These are phyloP conservation scores for Xylariaceae sp. DNA, from an alignment of 2,329 filamentous ascomycete species.

Conservation along the genomic window DNA sequence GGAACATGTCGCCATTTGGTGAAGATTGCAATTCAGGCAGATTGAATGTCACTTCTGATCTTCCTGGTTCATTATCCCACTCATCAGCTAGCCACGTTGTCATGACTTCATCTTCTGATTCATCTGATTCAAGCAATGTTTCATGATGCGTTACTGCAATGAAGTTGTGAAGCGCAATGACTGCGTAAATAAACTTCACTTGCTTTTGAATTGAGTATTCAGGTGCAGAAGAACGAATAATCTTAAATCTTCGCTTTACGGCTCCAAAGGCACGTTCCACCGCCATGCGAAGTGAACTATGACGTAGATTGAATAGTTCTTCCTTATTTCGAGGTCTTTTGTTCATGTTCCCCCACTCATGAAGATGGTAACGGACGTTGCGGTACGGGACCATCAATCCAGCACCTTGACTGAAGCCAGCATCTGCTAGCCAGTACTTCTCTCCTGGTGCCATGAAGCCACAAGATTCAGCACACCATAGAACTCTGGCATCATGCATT, in stretches of 20 bases:
- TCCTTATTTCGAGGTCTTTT: neutral
- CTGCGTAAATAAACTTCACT: neutral
- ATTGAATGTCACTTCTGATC: too few relatives aligned
- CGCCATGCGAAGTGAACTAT: neutral
- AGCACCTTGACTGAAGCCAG: neutral
- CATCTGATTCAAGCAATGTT: too few relatives aligned
- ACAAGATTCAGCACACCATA: neutral
- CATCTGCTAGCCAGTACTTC: neutral
- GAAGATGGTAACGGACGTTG: neutral
- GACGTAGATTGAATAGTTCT: neutral
- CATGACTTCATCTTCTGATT: neutral
- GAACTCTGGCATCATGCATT: neutral
- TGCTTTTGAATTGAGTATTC: neutral
- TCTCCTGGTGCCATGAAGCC: neutral
- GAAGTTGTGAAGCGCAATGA: neutral
- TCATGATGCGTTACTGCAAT: too few relatives aligned
- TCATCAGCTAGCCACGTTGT: neutral
- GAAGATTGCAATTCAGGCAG: too few relatives aligned
- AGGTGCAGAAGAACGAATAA: neutral
- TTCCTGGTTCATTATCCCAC: too few relatives aligned
- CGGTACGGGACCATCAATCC: neutral
- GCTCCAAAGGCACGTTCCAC: neutral
- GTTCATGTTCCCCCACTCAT: neutral
- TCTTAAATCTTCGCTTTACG: neutral
- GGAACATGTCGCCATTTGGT: too few relatives aligned